Percentiles rank a stretch among this genome's conserved stretches.
phyloP scores from a whole-genome alignment of 2,329 filamentous ascomycete species.

The Fusarium sp. region DNA sequence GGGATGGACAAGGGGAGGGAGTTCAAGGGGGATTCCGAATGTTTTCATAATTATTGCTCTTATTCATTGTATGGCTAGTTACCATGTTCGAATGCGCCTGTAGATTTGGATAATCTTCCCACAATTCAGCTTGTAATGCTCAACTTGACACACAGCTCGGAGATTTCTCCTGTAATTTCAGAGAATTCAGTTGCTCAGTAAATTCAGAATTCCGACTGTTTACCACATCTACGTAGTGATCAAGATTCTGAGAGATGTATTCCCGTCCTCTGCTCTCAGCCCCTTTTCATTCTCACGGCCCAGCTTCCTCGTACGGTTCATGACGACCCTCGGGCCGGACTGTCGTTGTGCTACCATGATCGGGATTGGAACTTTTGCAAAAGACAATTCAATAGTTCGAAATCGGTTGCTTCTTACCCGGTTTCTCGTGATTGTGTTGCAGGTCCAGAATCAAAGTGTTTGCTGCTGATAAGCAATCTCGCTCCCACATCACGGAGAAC shows the following conservation, averaged over 20 bases:
- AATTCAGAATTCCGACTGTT: not conserved
- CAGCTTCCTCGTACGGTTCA: not conserved
- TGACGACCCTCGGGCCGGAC: not conserved
- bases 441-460: not conserved
- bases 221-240: not conserved
- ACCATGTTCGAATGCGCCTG: not conserved
- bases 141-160: not conserved
- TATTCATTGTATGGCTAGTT: not conserved
- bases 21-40: not conserved
- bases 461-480: not conserved
- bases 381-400: not conserved
- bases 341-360: not conserved
- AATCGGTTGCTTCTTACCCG: not conserved
- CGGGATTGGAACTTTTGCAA: not conserved
- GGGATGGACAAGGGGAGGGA: not conserved
- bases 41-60: not conserved
- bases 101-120: not conserved
- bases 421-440: no score
- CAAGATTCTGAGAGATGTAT: not conserved
- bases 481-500: conserved; percentile 1
- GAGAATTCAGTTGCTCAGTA: not conserved
- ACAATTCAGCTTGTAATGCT: not conserved
- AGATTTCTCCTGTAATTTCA: not conserved
- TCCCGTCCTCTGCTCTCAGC: not conserved
- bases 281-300: not conserved